Percentiles rank a stretch among this genome's conserved stretches.
Conservation (phyloP, 371 early-diverging fungal genomes). For the Chytridium lagenaria region DNA sequence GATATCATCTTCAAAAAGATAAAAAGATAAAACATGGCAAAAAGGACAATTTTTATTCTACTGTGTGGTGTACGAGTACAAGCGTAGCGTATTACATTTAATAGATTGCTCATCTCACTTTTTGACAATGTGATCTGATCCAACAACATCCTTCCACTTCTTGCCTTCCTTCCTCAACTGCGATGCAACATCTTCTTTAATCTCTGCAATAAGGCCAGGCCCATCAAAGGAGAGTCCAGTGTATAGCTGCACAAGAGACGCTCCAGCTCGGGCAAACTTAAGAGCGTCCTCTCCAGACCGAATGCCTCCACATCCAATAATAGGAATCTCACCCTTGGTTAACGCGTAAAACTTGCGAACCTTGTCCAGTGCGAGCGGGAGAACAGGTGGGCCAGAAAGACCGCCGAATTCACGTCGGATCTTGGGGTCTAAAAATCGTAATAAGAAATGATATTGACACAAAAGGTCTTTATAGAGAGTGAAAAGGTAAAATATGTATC, state of each 20-base stretch:
- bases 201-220: constrained; percentile 69
- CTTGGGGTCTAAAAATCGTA: constrained; percentile 37
- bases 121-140: constrained; percentile 48
- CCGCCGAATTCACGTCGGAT: constrained; percentile 71
- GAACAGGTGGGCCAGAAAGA: constrained; percentile 77
- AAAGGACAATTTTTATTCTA: no score
- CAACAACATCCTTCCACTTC: constrained; percentile 51
- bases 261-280: constrained; percentile 76
- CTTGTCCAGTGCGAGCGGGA: constrained; percentile 65
- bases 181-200: constrained; percentile 63
- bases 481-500: constrained; percentile 27
- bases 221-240: constrained; percentile 74
- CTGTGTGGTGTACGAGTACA: no score
- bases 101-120: no score
- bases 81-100: no score
- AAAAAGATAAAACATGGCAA: no score
- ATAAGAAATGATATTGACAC: not conserved
- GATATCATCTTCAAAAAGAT: no score
- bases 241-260: constrained; percentile 78
- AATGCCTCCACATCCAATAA: constrained; percentile 88
- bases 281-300: constrained; percentile 73
- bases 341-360: constrained; percentile 71
- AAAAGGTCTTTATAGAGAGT: constrained; percentile 10
- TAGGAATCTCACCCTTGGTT: constrained; percentile 71
- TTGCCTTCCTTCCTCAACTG: constrained; percentile 39